Conservation (phyloP, 2,329 filamentous ascomycete species). For the Knufia petricola region DNA sequence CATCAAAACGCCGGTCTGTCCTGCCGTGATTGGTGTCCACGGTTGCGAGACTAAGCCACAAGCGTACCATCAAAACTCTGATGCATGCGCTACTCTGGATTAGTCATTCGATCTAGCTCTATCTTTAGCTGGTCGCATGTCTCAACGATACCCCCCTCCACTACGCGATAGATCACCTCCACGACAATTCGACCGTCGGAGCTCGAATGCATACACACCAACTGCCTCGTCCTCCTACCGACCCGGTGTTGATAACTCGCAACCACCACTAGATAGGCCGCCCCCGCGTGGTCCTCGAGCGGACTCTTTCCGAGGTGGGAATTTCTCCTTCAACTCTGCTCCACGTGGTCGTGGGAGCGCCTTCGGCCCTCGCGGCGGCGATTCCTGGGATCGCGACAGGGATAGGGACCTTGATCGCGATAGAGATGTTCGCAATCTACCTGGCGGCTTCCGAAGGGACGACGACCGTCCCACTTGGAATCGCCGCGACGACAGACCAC, state of each 20-base stretch:
- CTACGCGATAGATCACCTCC: constrained; percentile 57
- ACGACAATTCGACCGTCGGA: constrained; percentile 61
- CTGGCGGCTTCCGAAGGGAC: constrained; percentile 30
- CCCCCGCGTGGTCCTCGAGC: constrained; percentile 76
- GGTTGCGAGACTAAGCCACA: constrained; percentile 2
- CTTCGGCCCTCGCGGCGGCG: constrained; percentile 51
- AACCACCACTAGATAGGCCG: constrained; percentile 53
- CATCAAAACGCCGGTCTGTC: background rate
- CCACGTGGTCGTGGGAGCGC: constrained; percentile 50
- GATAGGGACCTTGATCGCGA: constrained; percentile 37
- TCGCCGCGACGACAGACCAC: constrained; percentile 35
- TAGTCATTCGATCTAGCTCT: constrained; percentile 2
- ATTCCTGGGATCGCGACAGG: constrained; percentile 33
- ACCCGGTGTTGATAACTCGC: constrained; percentile 49
- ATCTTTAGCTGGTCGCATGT: constrained; percentile 10
- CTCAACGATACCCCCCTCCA: constrained; percentile 44
- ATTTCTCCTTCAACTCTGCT: constrained; percentile 25
- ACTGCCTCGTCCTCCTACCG: constrained; percentile 43
- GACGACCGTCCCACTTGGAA: constrained; percentile 35
- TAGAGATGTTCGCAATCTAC: constrained; percentile 30
- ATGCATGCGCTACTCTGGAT: constrained; percentile 1
- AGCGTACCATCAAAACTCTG: background rate
- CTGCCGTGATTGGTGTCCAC: background rate
- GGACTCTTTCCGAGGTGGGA: constrained; percentile 55
- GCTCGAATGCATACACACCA: constrained; percentile 49